Evolutionary conservation across 2,329 filamentous ascomycete genomes (phyloP).

Genomic region (Ambrosiella cleistominuta): DNA sequence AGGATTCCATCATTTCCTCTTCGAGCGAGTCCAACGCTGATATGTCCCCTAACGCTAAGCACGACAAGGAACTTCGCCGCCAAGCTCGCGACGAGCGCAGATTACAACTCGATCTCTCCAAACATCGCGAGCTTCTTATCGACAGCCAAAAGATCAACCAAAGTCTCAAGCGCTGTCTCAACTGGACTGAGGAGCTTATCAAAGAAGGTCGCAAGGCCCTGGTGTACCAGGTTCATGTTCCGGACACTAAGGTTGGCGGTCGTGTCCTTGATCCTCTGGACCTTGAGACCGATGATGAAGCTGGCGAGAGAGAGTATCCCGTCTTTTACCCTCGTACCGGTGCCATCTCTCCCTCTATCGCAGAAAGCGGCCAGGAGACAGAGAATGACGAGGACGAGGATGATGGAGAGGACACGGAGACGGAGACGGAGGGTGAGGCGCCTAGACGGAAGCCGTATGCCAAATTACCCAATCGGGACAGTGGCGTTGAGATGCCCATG

Average conservation of each 20-base stretch:
- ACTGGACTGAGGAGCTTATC: conserved; percentile 81
- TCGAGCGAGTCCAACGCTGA: conserved; percentile 29
- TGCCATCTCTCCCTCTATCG: conserved; percentile 5
- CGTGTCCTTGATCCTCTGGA: conserved; percentile 54
- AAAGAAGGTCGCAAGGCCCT: conserved; percentile 75
- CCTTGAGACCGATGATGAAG: conserved; percentile 30
- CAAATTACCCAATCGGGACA: conserved; percentile 3
- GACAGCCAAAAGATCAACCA: conserved; percentile 94
- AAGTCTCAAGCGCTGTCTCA: conserved; percentile 74
- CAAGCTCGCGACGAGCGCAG: conserved; percentile 64
- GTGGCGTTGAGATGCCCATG: conserved; percentile 5
- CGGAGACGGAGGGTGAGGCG: conserved; percentile 5
- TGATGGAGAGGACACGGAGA: conserved; percentile 16
- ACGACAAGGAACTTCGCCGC: conserved; percentile 31
- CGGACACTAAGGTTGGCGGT: conserved; percentile 67
- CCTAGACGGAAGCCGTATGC: neutral
- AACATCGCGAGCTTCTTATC: conserved; percentile 73
- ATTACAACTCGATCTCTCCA: conserved; percentile 67
- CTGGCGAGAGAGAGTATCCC: conserved; percentile 5
- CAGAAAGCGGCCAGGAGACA: conserved; percentile 8
- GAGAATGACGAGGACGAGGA: conserved; percentile 17
- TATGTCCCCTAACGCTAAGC: conserved; percentile 24
- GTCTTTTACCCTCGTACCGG: conserved; percentile 13
- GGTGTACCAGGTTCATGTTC: conserved; percentile 60
- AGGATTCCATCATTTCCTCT: conserved; percentile 30